Evolutionary conservation across 176 grass and related monocot genomes (phyloP), one percentile per base, ranked within the genome.

Genomic region (Ensete glaucum): DNA sequence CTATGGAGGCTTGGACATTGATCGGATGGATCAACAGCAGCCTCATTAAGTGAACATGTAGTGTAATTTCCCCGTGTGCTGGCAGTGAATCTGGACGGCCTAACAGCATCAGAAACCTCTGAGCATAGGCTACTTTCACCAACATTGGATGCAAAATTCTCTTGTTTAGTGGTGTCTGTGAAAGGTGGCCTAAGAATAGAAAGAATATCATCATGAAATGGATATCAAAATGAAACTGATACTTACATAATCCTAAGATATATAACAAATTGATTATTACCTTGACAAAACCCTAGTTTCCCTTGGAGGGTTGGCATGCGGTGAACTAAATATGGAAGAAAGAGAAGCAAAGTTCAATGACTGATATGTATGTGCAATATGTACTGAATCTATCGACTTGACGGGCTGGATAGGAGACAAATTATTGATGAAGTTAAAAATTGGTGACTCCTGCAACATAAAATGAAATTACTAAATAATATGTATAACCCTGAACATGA

Each of bases 321-420:
- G 95, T 20, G 95, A 99, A 65, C 84, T 91, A 84, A 99, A 99
- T 79, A 99, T 91, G 23, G 91, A 93, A 43, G 85, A 91, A 69
- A 92, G 64, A 11, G 90, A 85, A 21, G 87, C 75, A 55, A 88
- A 79, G 77, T 92, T 97, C 58, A 97, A 60, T 43, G 93, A 81
- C 16, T 93, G 94, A 65, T 91, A 87, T 21, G 80, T 86, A 54
- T 98, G 94, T 49, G 85, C 52, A 63, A 81, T 80, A 22, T 65
- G 86, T 53, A 74, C 19, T 2, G 83, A 81, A 69, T 92, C 88
- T 1, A 72, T 68, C 3, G 94, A 85, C 81, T 82, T 93, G 54
- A 93, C 80, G 48, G 90, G 90, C 84, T 91, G 90, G 2, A 98
- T 93, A 0, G 95, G 95, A 13, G 95, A 93, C 23, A 98, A 69